A percentile compares a stretch with the other conserved stretches of the same genome.
These are phyloP conservation scores for Crithidia expoeki DNA, from an alignment of 208 protist genomes.

Conservation along the genomic window DNA sequence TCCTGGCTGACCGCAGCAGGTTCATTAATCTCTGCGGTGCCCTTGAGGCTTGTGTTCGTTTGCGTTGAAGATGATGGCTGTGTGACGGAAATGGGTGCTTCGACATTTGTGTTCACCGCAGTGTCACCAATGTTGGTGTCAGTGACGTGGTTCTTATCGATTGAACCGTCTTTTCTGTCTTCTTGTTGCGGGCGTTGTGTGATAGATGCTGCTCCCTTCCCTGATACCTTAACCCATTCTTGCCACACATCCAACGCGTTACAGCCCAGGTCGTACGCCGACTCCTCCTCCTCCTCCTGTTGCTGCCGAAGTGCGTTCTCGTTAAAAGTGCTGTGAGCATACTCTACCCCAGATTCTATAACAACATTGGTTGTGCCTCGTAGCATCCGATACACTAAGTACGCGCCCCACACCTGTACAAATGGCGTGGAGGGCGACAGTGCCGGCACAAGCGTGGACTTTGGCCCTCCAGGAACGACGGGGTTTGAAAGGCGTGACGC, in stretches of 20 bases:
- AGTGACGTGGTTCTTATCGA: not conserved
- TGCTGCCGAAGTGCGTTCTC: too few relatives aligned
- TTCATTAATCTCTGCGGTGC: too few relatives aligned
- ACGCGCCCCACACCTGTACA: not conserved
- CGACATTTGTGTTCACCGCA: too few relatives aligned
- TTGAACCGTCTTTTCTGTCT: not conserved
- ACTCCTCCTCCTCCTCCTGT: not conserved
- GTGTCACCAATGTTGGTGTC: too few relatives aligned
- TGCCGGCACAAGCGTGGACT: not conserved
- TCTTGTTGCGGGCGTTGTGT: not conserved
- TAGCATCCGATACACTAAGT: not conserved
- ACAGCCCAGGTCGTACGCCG: conserved; percentile 17
- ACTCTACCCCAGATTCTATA: too few relatives aligned
- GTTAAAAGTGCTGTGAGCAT: not conserved
- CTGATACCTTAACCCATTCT: conserved; percentile 8
- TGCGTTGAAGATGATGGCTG: too few relatives aligned
- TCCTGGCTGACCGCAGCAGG: not conserved
- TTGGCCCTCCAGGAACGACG: too few relatives aligned
- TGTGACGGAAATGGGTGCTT: too few relatives aligned
- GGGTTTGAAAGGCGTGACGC: too few relatives aligned
- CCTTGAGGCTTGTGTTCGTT: too few relatives aligned
- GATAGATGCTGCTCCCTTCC: not conserved
- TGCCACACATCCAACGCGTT: conserved; percentile 25
- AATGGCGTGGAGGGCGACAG: not conserved
- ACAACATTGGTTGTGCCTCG: too few relatives aligned